Base-by-base conservation (phyloP, 768 basidiomycete species). In the Termitomyces bulborhizus region DNA sequence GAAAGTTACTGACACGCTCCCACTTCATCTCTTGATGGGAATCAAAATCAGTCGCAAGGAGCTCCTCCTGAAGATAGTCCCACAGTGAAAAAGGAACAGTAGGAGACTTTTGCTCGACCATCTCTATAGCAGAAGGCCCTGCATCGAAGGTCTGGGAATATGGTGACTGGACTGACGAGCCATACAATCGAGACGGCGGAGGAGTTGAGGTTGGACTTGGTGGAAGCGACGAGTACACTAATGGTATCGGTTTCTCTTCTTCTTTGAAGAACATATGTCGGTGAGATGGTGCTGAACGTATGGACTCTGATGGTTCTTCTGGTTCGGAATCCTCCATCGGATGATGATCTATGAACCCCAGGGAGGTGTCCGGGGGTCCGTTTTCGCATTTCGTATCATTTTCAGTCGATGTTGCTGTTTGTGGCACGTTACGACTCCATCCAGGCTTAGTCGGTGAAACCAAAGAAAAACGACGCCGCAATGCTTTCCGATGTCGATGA, bases 1-100 rank as follows among this genome's bases (percentile, higher is more conserved):
- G 71, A 66, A 98, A 99, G 70, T 98, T 98, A 66, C 91, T 88
- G 54, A 99, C 94, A 13, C 97, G 78, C 65, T 98, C 96, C 89
- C 93, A 93, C 69, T 94, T 94, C 61, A 92, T 75, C 65, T 94
- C 93, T 63, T 96, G 92, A 60, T 93, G 91, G 0, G 89, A 92
- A 68, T 96, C 93, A 66, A 93, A 91, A 70, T 96, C 92, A n/a
- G 90, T 93, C 1, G 89, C 91, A 7, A 94, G 72, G 6, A 95
- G 76, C 63, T 96, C 93, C 65, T 94, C 91, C 13, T 86, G 76
- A 21, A 96, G 77, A 68, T 96, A 95, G 59, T 95, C 93, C 93
- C 93, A 96, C 21, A 96, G 66, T 4, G 92, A 92, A 67, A 91
- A 92, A 3, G 90, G 83, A 54, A 44, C 3, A 4, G 68, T 66